phyloP scores from a whole-genome alignment of 177 flowering plant species.

The Vitis hybrid region DNA sequence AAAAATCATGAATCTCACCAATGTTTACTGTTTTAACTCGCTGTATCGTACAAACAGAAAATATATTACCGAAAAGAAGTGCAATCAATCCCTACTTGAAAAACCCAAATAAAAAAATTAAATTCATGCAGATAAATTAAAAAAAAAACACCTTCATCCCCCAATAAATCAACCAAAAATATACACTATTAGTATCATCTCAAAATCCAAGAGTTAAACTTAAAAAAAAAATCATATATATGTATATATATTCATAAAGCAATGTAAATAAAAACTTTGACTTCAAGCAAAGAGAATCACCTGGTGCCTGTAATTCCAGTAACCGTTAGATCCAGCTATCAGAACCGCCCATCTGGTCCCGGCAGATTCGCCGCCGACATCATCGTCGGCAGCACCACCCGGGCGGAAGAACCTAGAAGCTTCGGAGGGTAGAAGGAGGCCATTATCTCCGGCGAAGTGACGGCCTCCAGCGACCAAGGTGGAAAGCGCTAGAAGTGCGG shows the following conservation, averaged over 20 bases:
- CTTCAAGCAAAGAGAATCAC: constrained; percentile 24
- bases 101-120: no score
- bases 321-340: constrained; percentile 86
- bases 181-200: no score
- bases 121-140: no score
- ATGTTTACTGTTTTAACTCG: no score
- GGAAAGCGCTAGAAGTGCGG: constrained; percentile 17
- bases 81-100: no score
- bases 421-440: constrained; percentile 56
- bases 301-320: constrained; percentile 92
- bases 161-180: not conserved
- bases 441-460: constrained; percentile 21
- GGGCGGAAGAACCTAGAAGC: constrained; percentile 30
- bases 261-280: not conserved
- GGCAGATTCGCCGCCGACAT: constrained; percentile 26
- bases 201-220: not conserved
- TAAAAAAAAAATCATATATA: not conserved
- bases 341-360: constrained; percentile 94
- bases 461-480: constrained; percentile 19
- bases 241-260: not conserved
- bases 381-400: constrained; percentile 13
- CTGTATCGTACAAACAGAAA: no score
- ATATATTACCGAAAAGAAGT: no score
- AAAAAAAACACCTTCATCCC: not conserved
- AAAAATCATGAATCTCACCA: no score